These are phyloP conservation scores for Austroboletus niveus DNA, from an alignment of 1,284 basidiomycete genomes.

Conservation along the genomic window DNA sequence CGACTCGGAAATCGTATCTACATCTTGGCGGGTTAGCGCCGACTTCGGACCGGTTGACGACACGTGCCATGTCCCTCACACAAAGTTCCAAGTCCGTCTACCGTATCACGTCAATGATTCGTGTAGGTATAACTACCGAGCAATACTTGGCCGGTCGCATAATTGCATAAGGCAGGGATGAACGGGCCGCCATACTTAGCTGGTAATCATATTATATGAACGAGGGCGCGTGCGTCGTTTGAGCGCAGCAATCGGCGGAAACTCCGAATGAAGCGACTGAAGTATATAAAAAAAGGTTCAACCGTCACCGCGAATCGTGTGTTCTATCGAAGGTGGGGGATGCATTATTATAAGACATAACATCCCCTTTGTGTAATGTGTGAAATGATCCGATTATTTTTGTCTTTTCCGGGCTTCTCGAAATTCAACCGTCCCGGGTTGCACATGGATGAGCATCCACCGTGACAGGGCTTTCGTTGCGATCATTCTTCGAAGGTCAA, in stretches of 20 bases:
- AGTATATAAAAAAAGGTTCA: not conserved
- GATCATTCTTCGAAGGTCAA: slow-evolving; percentile 11
- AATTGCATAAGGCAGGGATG: slow-evolving; percentile 11
- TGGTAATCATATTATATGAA: too few species aligned
- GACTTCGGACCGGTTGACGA: slow-evolving; percentile 13
- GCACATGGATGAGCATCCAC: slow-evolving; percentile 4
- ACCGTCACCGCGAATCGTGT: too few species aligned
- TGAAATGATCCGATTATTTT: not conserved
- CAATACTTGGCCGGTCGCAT: not conserved
- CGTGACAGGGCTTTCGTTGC: not conserved
- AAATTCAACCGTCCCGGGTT: not conserved
- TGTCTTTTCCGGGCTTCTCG: not conserved
- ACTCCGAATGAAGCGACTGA: not conserved
- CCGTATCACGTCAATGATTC: slow-evolving; percentile 31
- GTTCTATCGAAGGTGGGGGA: not conserved
- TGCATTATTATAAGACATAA: not conserved
- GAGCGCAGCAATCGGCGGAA: slow-evolving; percentile 17
- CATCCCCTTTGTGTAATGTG: too few species aligned
- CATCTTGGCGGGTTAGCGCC: not conserved
- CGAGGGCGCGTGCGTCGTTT: slow-evolving; percentile 15
- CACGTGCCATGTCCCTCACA: not conserved
- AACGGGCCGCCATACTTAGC: too few species aligned
- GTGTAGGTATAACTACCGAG: slow-evolving; percentile 13
- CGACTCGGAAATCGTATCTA: slow-evolving; percentile 9
- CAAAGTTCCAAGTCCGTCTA: slow-evolving; percentile 30